phyloP scores from a whole-genome alignment of 2,329 filamentous ascomycete genomes.

The Colletotrichum ledebouriae region DNA sequence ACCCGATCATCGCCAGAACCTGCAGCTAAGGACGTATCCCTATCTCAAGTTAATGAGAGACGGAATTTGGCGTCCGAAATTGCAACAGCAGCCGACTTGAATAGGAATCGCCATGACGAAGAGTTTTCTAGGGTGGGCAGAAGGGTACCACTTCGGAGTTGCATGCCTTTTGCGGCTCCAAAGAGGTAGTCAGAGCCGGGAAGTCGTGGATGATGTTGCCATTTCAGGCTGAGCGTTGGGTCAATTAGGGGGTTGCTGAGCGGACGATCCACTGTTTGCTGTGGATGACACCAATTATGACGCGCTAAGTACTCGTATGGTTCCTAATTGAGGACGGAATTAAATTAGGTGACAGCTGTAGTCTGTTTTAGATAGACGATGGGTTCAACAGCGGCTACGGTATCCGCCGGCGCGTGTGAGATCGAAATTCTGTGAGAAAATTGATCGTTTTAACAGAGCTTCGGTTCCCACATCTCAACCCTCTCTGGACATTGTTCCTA shows the following conservation, averaged over 20 bases:
- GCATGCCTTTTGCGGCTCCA: neutral
- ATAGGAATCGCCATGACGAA: constrained; percentile 4
- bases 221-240: neutral
- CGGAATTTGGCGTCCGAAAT: neutral
- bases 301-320: neutral
- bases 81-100: neutral
- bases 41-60: neutral
- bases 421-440: constrained; percentile 4
- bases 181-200: constrained; percentile 15
- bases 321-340: neutral
- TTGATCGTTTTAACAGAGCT: neutral
- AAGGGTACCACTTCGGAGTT: neutral
- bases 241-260: neutral
- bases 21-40: neutral
- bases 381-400: neutral
- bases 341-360: constrained; percentile 30
- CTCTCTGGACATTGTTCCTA: neutral
- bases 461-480: neutral
- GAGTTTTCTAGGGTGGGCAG: constrained; percentile 21
- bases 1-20: too few relatives aligned
- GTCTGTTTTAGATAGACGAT: constrained; percentile 23
- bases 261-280: constrained; percentile 11
- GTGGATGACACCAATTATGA: constrained; percentile 8
- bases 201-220: neutral
- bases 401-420: neutral